phyloP scores from a whole-genome alignment of 306 rosid species.

The Dicorynia guianensis region DNA sequence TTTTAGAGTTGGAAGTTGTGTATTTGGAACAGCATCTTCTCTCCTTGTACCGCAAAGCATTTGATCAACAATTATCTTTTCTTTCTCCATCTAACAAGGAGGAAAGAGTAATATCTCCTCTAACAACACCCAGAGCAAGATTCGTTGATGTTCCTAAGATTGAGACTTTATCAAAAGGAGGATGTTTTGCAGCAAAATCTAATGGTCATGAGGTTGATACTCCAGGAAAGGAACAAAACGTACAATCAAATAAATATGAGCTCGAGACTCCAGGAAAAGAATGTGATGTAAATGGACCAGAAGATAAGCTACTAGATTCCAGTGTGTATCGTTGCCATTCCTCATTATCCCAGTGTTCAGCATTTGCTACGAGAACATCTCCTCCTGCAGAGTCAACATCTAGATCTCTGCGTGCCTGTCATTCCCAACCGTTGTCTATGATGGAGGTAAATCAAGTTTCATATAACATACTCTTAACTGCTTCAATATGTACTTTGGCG shows the following conservation, averaged over 20 bases:
- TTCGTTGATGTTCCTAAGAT: constrained; percentile 48
- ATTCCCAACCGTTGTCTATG: constrained; percentile 89
- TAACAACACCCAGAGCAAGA: constrained; percentile 51
- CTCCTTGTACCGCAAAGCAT: constrained; percentile 84
- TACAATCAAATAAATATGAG: constrained; percentile 46
- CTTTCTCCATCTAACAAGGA: constrained; percentile 54
- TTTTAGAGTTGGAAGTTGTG: constrained; percentile 86
- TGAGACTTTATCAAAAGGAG: constrained; percentile 48
- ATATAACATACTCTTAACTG: neutral
- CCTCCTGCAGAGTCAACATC: constrained; percentile 58
- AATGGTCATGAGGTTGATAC: constrained; percentile 47
- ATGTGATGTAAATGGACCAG: constrained; percentile 45
- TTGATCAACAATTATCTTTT: constrained; percentile 65
- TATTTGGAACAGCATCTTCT: constrained; percentile 96
- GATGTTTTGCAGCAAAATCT: constrained; percentile 55
- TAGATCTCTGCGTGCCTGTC: constrained; percentile 68
- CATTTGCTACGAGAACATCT: constrained; percentile 54
- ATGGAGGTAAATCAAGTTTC: constrained; percentile 65
- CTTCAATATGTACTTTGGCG: constrained; percentile 11
- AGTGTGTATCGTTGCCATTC: constrained; percentile 78
- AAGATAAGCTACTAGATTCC: constrained; percentile 65
- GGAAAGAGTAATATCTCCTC: constrained; percentile 56
- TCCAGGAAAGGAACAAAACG: constrained; percentile 41
- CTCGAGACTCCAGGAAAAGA: constrained; percentile 49
- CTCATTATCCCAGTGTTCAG: constrained; percentile 66